Conservation (phyloP, 2,329 filamentous ascomycete species). For the Neodidymelliopsis sp. region DNA sequence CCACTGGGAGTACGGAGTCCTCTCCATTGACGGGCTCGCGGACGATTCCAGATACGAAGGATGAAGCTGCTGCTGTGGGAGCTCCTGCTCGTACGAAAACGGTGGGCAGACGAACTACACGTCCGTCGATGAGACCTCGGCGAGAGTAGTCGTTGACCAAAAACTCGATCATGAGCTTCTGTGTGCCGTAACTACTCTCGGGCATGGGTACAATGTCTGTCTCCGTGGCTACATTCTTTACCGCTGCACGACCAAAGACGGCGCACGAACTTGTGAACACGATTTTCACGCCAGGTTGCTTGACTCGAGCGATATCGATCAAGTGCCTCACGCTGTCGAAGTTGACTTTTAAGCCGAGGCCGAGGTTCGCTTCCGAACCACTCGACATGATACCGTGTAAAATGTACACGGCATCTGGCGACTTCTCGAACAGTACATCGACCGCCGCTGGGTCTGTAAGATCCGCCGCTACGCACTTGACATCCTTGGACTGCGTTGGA, state of each 20-base stretch:
- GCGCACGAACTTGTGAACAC: slow-evolving; percentile 70
- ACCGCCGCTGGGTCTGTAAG: slow-evolving; percentile 52
- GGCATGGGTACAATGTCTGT: slow-evolving; percentile 64
- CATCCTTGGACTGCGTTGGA: slow-evolving; percentile 59
- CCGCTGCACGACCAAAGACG: slow-evolving; percentile 67
- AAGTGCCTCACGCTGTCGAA: slow-evolving; percentile 65
- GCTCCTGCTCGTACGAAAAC: slow-evolving; percentile 67
- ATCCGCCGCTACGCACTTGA: slow-evolving; percentile 60
- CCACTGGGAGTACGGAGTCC: slow-evolving; percentile 60
- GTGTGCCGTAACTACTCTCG: slow-evolving; percentile 68
- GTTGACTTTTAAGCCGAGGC: slow-evolving; percentile 67
- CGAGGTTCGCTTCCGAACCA: slow-evolving; percentile 67
- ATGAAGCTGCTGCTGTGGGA: slow-evolving; percentile 68
- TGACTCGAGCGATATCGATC: slow-evolving; percentile 60
- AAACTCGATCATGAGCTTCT: slow-evolving; percentile 69
- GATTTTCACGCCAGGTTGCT: slow-evolving; percentile 63
- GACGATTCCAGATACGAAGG: slow-evolving; percentile 70
- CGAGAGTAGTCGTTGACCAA: slow-evolving; percentile 70
- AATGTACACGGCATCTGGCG: slow-evolving; percentile 58
- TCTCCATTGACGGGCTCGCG: slow-evolving; percentile 67
- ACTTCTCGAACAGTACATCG: slow-evolving; percentile 33
- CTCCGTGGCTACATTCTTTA: slow-evolving; percentile 47
- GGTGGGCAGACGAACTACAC: slow-evolving; percentile 67
- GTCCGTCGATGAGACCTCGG: slow-evolving; percentile 64
- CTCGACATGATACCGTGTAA: slow-evolving; percentile 74